Base-by-base conservation (phyloP, 2,329 filamentous ascomycete genomes). In the Apiospora arundinis region DNA sequence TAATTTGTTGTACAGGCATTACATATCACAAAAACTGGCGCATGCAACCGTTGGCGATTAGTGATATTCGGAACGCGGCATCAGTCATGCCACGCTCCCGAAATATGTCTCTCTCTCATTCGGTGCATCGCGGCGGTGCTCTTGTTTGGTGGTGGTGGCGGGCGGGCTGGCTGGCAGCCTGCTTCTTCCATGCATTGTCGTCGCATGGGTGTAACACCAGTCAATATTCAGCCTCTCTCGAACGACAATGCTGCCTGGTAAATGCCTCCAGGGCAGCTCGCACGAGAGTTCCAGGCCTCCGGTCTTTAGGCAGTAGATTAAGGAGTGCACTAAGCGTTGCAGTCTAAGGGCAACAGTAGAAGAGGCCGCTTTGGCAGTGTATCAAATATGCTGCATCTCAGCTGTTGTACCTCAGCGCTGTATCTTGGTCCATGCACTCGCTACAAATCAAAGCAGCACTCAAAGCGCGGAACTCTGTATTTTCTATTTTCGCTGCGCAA, bases 161-260 rank as follows among this genome's bases (percentile, higher is more conserved):
- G n/a, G 52, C 28, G 28, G 28, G 56, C 32, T n/a, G 21, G 56
- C n/a, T 40, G 28, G 56, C 32, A 12, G 21, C 32, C n/a, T 40
- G 56, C 56, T 63, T 63, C 32, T 63, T 63, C 21, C 28, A 63
- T 63, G 56, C 56, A 40, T 63, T 63, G 32, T 32, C 14, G 56
- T 23, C 18, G 56, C 56, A 37, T 37, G 28, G 28, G 52, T 40
- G 56, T 40, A 40, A 23, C 32, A 63, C 56, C 32, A 63, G n/a
- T 21, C 52, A 32, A 21, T 32, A 32, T 63, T 40, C 56, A 40
- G 56, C 56, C 56, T 40, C 32, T 63, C 18, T 6, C n/a, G 18
- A n/a, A 40, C 21, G 7, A 63, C 56, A n/a, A 63, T 40, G 56
- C 56, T 63, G 32, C 9, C 21, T n/a, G 28, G 21, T 18, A 25